Evolutionary conservation across 208 protist species (phyloP).

Genomic region (Acanthamoeba castellanii): DNA sequence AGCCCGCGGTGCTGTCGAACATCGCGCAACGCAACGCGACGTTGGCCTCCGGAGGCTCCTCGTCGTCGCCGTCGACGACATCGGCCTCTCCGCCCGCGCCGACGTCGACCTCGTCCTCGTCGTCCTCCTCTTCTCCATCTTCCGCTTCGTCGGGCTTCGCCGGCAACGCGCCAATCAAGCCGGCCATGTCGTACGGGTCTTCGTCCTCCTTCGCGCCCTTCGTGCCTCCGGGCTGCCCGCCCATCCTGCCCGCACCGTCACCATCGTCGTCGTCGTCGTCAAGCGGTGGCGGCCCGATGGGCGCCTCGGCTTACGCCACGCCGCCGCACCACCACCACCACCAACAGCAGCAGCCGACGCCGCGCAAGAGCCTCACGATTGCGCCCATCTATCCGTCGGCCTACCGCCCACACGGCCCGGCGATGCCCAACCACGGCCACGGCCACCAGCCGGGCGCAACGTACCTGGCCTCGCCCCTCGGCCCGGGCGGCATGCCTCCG

Average conservation of each 20-base stretch:
- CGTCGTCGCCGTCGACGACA: neutral
- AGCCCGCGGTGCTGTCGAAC: neutral
- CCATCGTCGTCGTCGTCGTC: neutral
- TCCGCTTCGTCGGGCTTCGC: neutral
- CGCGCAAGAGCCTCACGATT: neutral
- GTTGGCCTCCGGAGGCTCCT: neutral
- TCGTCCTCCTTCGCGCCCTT: neutral
- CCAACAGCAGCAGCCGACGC: neutral
- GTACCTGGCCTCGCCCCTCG: neutral
- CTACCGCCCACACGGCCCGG: neutral
- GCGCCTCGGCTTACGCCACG: too few relatives aligned
- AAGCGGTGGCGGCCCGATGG: too few relatives aligned
- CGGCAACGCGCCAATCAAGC: neutral
- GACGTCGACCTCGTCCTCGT: neutral
- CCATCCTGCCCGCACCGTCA: neutral
- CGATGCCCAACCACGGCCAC: too few relatives aligned
- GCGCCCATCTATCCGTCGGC: neutral
- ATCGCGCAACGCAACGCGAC: neutral
- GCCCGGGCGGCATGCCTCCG: too few relatives aligned
- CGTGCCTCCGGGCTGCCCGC: neutral
- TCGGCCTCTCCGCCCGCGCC: neutral
- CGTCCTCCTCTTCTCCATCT: neutral
- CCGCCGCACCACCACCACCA: neutral
- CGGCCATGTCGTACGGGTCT: neutral
- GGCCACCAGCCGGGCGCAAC: neutral